phyloP scores from a whole-genome alignment of 495 filamentous ascomycete genomes.

The Penicillium paxilli region DNA sequence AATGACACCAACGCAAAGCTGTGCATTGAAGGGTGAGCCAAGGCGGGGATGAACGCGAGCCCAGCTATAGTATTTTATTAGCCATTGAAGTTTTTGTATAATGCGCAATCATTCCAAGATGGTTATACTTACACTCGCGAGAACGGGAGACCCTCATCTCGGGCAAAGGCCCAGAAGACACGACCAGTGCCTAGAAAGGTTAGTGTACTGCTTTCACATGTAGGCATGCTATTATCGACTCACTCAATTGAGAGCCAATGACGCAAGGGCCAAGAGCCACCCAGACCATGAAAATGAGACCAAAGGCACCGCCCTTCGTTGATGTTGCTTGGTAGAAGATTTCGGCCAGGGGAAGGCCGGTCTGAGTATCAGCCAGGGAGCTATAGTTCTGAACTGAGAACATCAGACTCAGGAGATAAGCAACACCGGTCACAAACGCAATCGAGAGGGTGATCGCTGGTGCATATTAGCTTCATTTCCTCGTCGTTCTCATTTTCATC shows the following conservation, averaged over 20 bases:
- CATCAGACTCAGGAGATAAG: slow-evolving; percentile 46
- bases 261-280: slow-evolving; percentile 42
- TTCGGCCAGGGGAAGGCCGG: slow-evolving; percentile 67
- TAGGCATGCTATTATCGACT: not conserved
- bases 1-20: slow-evolving; percentile 57
- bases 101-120: not conserved
- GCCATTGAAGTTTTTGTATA: not conserved
- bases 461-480: slow-evolving; percentile 14
- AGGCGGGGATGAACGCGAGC: slow-evolving; percentile 25
- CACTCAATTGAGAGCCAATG: slow-evolving; percentile 55
- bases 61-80: slow-evolving; percentile 17
- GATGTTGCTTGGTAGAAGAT: slow-evolving; percentile 75
- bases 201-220: not conserved
- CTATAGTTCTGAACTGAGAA: slow-evolving; percentile 47
- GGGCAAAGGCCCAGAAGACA: slow-evolving; percentile 70
- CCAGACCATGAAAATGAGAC: slow-evolving; percentile 62
- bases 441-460: slow-evolving; percentile 42
- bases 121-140: slow-evolving; percentile 23
- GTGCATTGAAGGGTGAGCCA: slow-evolving; percentile 55
- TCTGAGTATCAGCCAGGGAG: slow-evolving; percentile 32
- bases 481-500: not conserved
- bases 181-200: slow-evolving; percentile 60
- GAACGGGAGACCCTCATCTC: slow-evolving; percentile 56
- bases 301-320: slow-evolving; percentile 54
- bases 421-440: slow-evolving; percentile 43